Evolutionary conservation across 805 yeast genomes (phyloP), one percentile per base, ranked within the genome.

Genomic region (Wickerhamiella spandovensis): DNA sequence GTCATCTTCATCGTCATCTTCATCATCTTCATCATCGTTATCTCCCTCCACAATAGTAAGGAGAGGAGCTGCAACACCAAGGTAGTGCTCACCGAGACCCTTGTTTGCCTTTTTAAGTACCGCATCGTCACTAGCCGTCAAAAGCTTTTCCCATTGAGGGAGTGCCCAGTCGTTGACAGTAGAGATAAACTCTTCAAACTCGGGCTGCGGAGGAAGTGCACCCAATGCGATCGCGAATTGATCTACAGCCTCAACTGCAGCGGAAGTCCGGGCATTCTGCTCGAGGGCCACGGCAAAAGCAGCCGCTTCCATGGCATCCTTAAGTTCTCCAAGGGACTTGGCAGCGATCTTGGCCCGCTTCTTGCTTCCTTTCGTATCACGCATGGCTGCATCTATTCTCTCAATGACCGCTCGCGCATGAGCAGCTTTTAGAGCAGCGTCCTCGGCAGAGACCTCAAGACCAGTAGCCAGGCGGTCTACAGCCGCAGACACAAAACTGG

Each of bases 381-480:
- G 43, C 24, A 39, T 21, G 4, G n/a, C 24, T 15, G 24, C 22
- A 39, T 18, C 43, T 12, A 17, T 39, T 8, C 24, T 12, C 24
- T 21, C 24, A 12, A 18, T 39, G 6, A 20, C 23, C 6, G 51
- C 53, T 15, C 53, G 43, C 28, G 56, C 61, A 5, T 43, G 22
- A 12, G 52, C 56, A n/a, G 59, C 60, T 10, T 49, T 35, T 2
- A 54, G 57, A 13, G 46, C 44, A 4, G 32, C 38, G 18, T 43
- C 39, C 15, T 20, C 25, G 15, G 44, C 43, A 9, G 39, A 55
- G 10, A 37, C 62, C 10, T 70, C 75, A 43, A 78, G 65, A 0
- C 95, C 95, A 13, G 69, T 58, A 6, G 73, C 74, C 24, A 78
- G 69, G 56, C 95, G 74, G 53, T 86, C 95, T 21, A 82, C 53